phyloP scores from a whole-genome alignment of 1,284 basidiomycete genomes.

The Omphalotus olearius region DNA sequence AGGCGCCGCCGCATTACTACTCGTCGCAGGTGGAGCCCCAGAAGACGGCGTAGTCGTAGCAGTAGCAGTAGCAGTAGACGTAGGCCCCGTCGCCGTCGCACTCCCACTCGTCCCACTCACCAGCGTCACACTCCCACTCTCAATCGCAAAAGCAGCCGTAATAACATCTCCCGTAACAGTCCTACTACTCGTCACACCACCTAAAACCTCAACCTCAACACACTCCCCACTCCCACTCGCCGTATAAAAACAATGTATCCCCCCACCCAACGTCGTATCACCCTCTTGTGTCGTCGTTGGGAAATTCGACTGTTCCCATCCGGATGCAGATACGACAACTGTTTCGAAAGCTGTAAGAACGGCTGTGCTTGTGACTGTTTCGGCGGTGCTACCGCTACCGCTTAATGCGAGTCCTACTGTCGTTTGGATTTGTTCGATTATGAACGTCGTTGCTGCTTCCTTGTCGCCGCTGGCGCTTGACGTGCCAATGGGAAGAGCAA shows the following conservation, averaged over 20 bases:
- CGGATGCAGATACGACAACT: slow-evolving; percentile 5
- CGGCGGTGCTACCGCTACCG: background rate
- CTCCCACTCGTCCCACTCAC: no score
- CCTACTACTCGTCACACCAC: slow-evolving; percentile 1
- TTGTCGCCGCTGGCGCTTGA: background rate
- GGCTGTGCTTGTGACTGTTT: background rate
- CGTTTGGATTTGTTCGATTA: background rate
- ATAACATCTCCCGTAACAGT: background rate
- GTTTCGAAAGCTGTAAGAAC: background rate
- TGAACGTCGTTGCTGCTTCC: background rate
- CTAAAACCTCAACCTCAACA: slow-evolving; percentile 4
- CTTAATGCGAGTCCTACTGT: background rate
- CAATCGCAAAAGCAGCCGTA: background rate
- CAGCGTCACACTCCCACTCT: background rate
- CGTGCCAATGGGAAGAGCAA: slow-evolving; percentile 2
- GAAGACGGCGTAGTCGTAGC: no score
- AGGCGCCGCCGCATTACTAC: no score
- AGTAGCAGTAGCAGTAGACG: no score
- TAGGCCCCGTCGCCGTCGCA: no score
- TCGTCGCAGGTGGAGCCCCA: no score
- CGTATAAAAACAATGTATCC: background rate
- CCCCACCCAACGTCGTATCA: slow-evolving; percentile 1
- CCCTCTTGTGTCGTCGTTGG: background rate
- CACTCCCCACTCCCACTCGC: slow-evolving; percentile 1
- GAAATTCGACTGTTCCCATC: slow-evolving; percentile 5